phyloP scores from a whole-genome alignment of 768 basidiomycete species.

The Boletellus ananiceps region DNA sequence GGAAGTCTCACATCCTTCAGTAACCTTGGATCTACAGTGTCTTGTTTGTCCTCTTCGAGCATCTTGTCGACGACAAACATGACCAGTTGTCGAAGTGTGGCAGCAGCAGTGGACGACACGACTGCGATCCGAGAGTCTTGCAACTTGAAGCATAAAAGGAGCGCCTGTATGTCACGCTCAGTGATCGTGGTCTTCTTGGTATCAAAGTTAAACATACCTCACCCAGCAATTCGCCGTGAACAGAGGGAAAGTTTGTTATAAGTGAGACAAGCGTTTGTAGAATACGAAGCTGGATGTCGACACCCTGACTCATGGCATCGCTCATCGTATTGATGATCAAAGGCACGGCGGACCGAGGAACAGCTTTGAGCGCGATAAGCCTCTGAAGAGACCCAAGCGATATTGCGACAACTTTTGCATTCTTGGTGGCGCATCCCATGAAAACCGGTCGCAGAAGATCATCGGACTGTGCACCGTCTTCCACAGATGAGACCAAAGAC shows the following conservation, averaged over 20 bases:
- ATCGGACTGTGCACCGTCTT: constrained; percentile 76
- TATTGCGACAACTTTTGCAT: constrained; percentile 91
- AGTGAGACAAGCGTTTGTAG: constrained; percentile 89
- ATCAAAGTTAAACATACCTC: constrained; percentile 52
- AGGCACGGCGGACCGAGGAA: constrained; percentile 74
- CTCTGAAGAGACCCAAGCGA: constrained; percentile 88
- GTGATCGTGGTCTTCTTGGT: fast-evolving
- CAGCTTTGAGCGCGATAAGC: constrained; percentile 81
- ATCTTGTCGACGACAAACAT: constrained; percentile 99
- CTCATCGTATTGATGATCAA: constrained; percentile 79
- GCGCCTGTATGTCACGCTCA: constrained; percentile 49
- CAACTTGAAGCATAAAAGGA: constrained; percentile 90
- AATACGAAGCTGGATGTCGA: constrained; percentile 94
- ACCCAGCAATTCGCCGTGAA: constrained; percentile 76
- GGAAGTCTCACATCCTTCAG: constrained; percentile 54
- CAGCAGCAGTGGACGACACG: constrained; percentile 95
- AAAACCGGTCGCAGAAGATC: constrained; percentile 84
- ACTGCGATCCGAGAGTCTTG: constrained; percentile 96
- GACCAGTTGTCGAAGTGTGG: constrained; percentile 90
- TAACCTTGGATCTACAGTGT: constrained; percentile 15
- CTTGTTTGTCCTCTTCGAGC: constrained; percentile 63
- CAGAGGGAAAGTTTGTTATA: constrained; percentile 79
- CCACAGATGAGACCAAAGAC: constrained; percentile 9
- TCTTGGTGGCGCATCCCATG: constrained; percentile 91
- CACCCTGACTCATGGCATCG: constrained; percentile 87